A percentile compares a stretch with the other conserved stretches of the same genome.
Conservation (phyloP, 2,329 filamentous ascomycete genomes). For the Fusarium chuoi region DNA sequence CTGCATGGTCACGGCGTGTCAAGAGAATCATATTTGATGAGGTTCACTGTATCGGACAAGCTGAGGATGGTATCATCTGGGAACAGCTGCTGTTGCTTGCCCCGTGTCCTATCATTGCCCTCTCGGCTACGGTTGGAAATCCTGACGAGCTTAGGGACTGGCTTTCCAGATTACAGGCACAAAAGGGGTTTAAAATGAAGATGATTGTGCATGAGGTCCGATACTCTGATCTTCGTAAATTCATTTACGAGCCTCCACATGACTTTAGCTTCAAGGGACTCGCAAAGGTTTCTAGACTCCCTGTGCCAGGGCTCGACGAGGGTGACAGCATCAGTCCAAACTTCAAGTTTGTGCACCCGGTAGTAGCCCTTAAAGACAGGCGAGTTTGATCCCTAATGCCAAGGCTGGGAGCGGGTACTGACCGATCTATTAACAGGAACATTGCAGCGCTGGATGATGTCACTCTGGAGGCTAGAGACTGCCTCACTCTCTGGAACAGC, state of each 20-base stretch:
- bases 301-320: conserved; percentile 58
- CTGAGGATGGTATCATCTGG: conserved; percentile 81
- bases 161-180: conserved; percentile 72
- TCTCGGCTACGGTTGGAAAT: conserved; percentile 85
- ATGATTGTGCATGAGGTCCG: conserved; percentile 76
- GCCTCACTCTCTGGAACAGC: conserved; percentile 70
- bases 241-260: conserved; percentile 67
- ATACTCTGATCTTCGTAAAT: conserved; percentile 83
- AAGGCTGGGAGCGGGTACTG: not conserved
- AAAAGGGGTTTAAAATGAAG: conserved; percentile 70
- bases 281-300: conserved; percentile 52
- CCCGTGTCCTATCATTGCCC: conserved; percentile 80
- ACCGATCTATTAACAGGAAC: conserved; percentile 47
- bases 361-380: conserved; percentile 70
- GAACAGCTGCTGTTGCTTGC: conserved; percentile 80
- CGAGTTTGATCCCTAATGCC: conserved; percentile 32
- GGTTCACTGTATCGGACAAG: conserved; percentile 82
- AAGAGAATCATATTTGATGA: conserved; percentile 86
- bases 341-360: conserved; percentile 73
- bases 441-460: conserved; percentile 74
- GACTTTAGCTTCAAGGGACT: conserved; percentile 56
- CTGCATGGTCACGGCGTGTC: conserved; percentile 72
- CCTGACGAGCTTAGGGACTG: conserved; percentile 75
- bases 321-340: conserved; percentile 54
- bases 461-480: conserved; percentile 77